Evolutionary conservation across 768 basidiomycete species (phyloP).

Genomic region (Suillus fuscotomentosus): DNA sequence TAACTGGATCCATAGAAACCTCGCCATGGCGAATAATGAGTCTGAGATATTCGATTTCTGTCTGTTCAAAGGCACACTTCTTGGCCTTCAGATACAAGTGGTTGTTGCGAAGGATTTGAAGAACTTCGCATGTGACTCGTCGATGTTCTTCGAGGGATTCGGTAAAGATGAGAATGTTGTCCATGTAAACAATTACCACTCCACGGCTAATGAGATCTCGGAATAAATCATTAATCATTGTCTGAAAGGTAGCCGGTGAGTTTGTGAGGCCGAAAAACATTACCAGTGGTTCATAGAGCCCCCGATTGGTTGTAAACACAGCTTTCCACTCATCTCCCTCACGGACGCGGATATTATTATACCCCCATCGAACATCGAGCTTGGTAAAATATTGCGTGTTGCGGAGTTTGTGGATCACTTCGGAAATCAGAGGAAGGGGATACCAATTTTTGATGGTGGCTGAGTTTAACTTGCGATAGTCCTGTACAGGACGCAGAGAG

Average conservation of each 20-base stretch:
- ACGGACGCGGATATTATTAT: slow-evolving; percentile 29
- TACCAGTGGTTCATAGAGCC: slow-evolving; percentile 25
- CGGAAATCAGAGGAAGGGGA: slow-evolving; percentile 19
- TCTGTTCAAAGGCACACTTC: slow-evolving; percentile 34
- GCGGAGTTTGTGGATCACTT: slow-evolving; percentile 22
- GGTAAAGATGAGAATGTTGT: slow-evolving; percentile 42
- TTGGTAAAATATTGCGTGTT: slow-evolving; percentile 23
- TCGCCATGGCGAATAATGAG: slow-evolving; percentile 25
- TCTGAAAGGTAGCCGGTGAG: slow-evolving; percentile 35
- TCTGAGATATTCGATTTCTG: slow-evolving; percentile 30
- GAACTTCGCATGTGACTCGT: slow-evolving; percentile 13
- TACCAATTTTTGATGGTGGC: slow-evolving; percentile 26
- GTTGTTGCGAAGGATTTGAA: slow-evolving; percentile 22
- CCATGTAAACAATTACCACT: slow-evolving; percentile 38
- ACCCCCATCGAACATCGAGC: slow-evolving; percentile 31
- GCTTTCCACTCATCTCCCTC: slow-evolving; percentile 32
- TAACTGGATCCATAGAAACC: slow-evolving; percentile 7
- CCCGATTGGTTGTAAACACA: slow-evolving; percentile 26
- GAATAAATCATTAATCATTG: slow-evolving; percentile 32
- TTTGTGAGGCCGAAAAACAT: slow-evolving; percentile 31
- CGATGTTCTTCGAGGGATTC: slow-evolving; percentile 21
- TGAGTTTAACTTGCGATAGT: slow-evolving; percentile 30
- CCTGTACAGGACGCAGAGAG: slow-evolving; percentile 25
- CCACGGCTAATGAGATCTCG: slow-evolving; percentile 17
- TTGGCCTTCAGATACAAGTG: slow-evolving; percentile 33